Evolutionary conservation across 768 basidiomycete species (phyloP), one percentile per base, ranked within the genome.

Genomic region (Leccinum obscurum): DNA sequence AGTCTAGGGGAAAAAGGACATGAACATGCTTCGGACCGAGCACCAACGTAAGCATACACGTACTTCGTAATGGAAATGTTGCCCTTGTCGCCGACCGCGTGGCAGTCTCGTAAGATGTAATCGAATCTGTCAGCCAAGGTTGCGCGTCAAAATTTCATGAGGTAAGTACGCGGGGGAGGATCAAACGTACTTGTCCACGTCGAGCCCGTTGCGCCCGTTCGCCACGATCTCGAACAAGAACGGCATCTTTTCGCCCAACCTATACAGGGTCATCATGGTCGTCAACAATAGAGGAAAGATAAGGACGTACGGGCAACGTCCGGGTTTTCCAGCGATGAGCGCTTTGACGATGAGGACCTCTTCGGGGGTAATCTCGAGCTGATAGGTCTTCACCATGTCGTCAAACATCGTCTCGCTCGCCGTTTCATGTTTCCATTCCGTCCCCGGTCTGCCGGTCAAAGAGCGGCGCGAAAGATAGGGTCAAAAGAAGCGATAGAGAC

Each of bases 221-320:
- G 91, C 87, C 3, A 94, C 89, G 54, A 94, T 93, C 56, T 93
- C 89, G 66, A 93, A 94, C 3, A 94, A 73, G 65, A 90, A 93
- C 1, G 76, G 72, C 71, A 92, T 92, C 68, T 87, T 88, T 15
- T 76, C 1, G 9, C 72, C 75, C 6, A 68, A 59, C 11, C 69
- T 75, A 34, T 49, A 22, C 0, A 26, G 28, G 15, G 28, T 7
- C 67, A 28, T 54, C 20, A 0, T 39, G 30, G 14, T 4, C 8
- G 14, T 2, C 20, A 2, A 3, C 30, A 11, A 9, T 3, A 17
- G 1, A 14, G 8, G n/a, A 10, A 6, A 17, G 11, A 9, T 20
- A 20, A 15, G n/a, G 6, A 78, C 83, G 52, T 22, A 88, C 89
- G 59, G 75, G 75, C 84, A 86, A 55, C 78, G 76, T 0, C 56